Evolutionary conservation across 1,284 basidiomycete species (phyloP).

Genomic region (Papiliotrema fonsecae): DNA sequence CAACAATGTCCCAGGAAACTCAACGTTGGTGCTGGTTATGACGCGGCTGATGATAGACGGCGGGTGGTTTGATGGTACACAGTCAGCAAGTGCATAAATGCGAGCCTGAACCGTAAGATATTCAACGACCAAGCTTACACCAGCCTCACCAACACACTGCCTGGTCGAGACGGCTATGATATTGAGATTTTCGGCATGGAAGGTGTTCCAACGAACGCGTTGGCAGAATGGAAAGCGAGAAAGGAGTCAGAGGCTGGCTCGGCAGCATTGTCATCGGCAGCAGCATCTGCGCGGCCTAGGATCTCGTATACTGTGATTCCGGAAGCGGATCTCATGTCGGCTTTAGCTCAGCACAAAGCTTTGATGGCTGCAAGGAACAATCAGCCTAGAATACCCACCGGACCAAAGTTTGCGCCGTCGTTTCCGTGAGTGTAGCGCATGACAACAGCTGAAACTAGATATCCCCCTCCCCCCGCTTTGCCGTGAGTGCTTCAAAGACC

Average conservation of each 20-base stretch:
- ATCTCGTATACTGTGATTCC: constrained; percentile 74
- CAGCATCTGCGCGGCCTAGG: constrained; percentile 68
- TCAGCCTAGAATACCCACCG: constrained; percentile 5
- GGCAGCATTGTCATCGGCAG: constrained; percentile 70
- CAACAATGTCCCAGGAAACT: constrained; percentile 89
- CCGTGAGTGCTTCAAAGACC: constrained; percentile 49
- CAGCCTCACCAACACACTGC: constrained; percentile 92
- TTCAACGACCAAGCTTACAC: constrained; percentile 13
- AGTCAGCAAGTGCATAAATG: constrained; percentile 98
- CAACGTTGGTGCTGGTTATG: constrained; percentile 53
- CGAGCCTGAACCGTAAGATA: constrained; percentile 83
- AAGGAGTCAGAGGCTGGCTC: constrained; percentile 84
- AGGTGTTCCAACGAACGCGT: constrained; percentile 88
- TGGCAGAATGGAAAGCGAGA: constrained; percentile 88
- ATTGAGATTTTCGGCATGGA: constrained; percentile 99
- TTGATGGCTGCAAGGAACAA: constrained; percentile 68
- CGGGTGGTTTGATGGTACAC: constrained; percentile 96
- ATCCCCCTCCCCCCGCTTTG: no score
- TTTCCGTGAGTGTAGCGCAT: no score
- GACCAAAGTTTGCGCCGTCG: no score
- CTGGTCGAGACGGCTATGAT: constrained; percentile 94
- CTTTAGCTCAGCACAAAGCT: constrained; percentile 83
- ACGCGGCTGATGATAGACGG: constrained; percentile 51
- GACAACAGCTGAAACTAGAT: no score
- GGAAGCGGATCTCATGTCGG: constrained; percentile 76